phyloP scores from a whole-genome alignment of 805 yeast genomes.

The Teunomyces gatunensis region DNA sequence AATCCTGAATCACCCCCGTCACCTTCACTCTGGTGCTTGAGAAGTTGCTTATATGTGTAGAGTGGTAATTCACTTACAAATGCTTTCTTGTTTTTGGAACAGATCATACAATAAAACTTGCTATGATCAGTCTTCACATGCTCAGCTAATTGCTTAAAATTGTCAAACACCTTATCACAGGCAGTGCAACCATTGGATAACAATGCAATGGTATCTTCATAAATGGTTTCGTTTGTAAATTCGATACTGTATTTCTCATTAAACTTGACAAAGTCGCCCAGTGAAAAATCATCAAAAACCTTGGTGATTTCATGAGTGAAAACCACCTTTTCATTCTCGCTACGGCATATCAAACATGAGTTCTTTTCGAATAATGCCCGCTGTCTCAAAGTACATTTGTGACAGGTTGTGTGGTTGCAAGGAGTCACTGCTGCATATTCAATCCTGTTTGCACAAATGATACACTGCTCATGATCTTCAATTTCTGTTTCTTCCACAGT shows the following conservation, averaged over 20 bases:
- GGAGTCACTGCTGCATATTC: conserved; percentile 67
- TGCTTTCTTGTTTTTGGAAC: conserved; percentile 72
- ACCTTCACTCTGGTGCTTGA: conserved; percentile 69
- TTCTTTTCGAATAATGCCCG: conserved; percentile 73
- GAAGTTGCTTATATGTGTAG: conserved; percentile 60
- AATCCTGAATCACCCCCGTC: conserved; percentile 64
- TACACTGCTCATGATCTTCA: conserved; percentile 52
- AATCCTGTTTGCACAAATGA: conserved; percentile 80
- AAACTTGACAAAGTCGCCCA: conserved; percentile 26
- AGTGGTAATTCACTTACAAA: conserved; percentile 70
- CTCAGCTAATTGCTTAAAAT: conserved; percentile 56
- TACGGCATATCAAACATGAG: conserved; percentile 80
- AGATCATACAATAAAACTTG: conserved; percentile 66
- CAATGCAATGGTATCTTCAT: conserved; percentile 48
- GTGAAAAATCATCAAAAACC: conserved; percentile 36
- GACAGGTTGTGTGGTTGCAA: conserved; percentile 85
- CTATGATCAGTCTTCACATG: conserved; percentile 69
- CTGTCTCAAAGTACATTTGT: conserved; percentile 77
- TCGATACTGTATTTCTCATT: conserved; percentile 52
- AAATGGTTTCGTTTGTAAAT: conserved; percentile 55
- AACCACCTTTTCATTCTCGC: conserved; percentile 57
- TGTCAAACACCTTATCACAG: conserved; percentile 40
- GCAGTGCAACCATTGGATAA: conserved; percentile 58
- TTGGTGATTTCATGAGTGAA: conserved; percentile 48
- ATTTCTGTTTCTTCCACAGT: conserved; percentile 16